Base-by-base conservation (phyloP, 1,284 basidiomycete species). In the Apiotrichum laibachii region DNA sequence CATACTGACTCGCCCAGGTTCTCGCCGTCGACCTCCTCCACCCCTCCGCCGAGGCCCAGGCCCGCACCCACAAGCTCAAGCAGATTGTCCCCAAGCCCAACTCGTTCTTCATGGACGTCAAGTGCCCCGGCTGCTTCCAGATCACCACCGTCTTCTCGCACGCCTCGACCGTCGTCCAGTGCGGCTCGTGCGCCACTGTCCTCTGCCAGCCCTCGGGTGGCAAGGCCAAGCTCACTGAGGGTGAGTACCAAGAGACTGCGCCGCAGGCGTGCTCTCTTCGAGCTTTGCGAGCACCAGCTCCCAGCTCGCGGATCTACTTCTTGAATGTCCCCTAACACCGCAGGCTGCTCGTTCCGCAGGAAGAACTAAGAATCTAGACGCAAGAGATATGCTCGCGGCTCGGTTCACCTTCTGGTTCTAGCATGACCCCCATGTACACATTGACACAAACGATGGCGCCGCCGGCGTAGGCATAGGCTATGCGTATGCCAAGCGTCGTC, bases 41-140 rank as follows among this genome's bases (percentile, higher is more conserved):
- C 88, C 95, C 93, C 71, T 89, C 91, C 65, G 81, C 85, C 73
- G 90, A 93, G 79, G 81, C 87, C 71, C 89, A 94, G 83, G 88
- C 83, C 81, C 87, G 84, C 81, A 90, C 87, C 80, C 91, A 97
- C 88, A 99, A 99, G 86, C 90, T 98, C 82, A 99, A 99, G 87
- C 88, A 94, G 80, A 87, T 99, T 75, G 96, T 99, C 73, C 96
- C 97, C 82, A 89, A 87, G 65, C 92, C 92, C 68, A 92, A 96
- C 83, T 96, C 93, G 49, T 98, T 94, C 84, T 99, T 98, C 84
- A 99, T 99, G 96, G 96, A 99, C 79, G 94, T 99, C 76, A 99
- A 99, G 83, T 99, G 95, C 84, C 89, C 95, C 75, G 91, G 92
- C 89, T 80, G 78, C 69, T 80, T 79, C 77, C 76, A 78, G 69